Conservation (phyloP, 306 rosid genomes). For the Acacia acuminata region DNA sequence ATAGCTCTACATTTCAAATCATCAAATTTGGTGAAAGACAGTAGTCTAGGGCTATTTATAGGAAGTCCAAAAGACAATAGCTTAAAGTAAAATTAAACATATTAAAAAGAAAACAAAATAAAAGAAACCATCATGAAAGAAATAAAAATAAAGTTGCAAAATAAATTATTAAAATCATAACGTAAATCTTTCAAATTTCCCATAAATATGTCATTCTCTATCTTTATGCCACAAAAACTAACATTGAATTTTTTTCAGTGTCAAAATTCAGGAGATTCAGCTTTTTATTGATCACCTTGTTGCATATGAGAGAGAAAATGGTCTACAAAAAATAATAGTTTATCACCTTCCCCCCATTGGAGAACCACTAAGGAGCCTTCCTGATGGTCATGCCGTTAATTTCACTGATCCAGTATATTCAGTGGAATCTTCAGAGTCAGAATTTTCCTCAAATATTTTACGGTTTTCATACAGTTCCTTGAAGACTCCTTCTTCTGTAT, state of each 20-base stretch:
- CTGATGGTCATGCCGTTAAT: constrained; percentile 59
- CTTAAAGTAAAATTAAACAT: neutral
- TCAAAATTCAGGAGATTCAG: constrained; percentile 76
- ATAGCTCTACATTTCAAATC: neutral
- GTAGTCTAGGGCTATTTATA: neutral
- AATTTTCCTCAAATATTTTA: constrained; percentile 70
- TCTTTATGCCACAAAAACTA: constrained; percentile 32
- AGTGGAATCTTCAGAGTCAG: constrained; percentile 56
- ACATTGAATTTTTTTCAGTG: constrained; percentile 52
- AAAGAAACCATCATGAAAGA: neutral
- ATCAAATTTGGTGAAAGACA: neutral
- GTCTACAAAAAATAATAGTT: constrained; percentile 70
- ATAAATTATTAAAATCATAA: neutral
- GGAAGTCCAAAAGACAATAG: neutral
- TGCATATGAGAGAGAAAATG: constrained; percentile 75
- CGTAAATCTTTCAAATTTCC: neutral
- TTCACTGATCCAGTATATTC: constrained; percentile 79
- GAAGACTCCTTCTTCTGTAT: constrained; percentile 80
- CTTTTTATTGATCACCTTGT: constrained; percentile 76
- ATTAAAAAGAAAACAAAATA: neutral
- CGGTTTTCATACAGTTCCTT: constrained; percentile 79
- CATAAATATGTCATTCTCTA: constrained; percentile 1
- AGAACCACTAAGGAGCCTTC: constrained; percentile 64
- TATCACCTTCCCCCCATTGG: constrained; percentile 72
- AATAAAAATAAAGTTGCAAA: neutral